These are phyloP conservation scores for Botrytis squamosa DNA, from an alignment of 2,329 filamentous ascomycete species.

Conservation along the genomic window DNA sequence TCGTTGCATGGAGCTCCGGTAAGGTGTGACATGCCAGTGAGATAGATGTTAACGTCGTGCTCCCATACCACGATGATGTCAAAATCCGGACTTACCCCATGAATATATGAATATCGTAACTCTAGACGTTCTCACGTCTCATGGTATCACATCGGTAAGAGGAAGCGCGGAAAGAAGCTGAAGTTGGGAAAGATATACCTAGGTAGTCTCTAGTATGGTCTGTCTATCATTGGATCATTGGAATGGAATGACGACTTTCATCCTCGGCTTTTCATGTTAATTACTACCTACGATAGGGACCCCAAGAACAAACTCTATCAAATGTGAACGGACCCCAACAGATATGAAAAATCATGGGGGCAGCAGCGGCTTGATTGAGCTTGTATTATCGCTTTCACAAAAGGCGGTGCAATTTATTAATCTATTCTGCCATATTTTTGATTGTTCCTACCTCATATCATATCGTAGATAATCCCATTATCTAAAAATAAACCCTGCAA, in stretches of 20 bases:
- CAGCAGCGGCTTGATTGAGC: not conserved
- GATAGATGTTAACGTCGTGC: not conserved
- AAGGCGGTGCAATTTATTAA: not conserved
- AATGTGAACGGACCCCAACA: not conserved
- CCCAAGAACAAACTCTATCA: not conserved
- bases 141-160: not conserved
- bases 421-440: not conserved
- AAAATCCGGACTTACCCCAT: not conserved
- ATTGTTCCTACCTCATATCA: not conserved
- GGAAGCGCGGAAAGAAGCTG: not conserved
- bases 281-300: not conserved
- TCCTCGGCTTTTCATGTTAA: not conserved
- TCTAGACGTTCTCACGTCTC: not conserved
- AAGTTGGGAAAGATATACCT: not conserved
- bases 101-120: not conserved
- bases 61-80: not conserved
- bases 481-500: conserved; percentile 13
- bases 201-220: not conserved
- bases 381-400: not conserved
- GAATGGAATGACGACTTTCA: not conserved
- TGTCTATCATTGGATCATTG: not conserved
- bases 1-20: not conserved
- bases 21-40: not conserved
- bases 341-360: not conserved
- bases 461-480: not conserved